phyloP scores from a whole-genome alignment of 2,329 filamentous ascomycete genomes.

The Akanthomyces muscarius region DNA sequence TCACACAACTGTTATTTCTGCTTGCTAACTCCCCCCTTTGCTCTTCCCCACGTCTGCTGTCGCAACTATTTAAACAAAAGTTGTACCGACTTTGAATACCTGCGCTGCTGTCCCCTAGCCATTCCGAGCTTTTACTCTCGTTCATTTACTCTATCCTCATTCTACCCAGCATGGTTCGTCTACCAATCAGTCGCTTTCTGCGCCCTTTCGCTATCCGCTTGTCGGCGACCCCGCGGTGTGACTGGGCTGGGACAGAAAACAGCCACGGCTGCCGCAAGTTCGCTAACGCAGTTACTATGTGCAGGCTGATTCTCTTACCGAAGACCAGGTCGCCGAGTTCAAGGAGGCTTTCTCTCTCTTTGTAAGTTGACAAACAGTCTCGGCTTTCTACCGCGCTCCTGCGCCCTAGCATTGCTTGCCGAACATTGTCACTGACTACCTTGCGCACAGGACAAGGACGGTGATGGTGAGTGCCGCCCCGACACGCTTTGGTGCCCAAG shows the following conservation, averaged over 20 bases:
- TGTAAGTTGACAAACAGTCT: slow-evolving; percentile 57
- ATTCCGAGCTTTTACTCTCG: neutral
- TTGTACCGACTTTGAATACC: neutral
- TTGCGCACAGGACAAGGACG: slow-evolving; percentile 72
- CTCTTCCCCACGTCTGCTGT: slow-evolving; percentile 14
- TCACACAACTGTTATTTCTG: slow-evolving; percentile 17
- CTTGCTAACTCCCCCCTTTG: slow-evolving; percentile 10
- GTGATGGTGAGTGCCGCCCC: slow-evolving; percentile 69
- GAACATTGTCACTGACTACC: slow-evolving; percentile 24
- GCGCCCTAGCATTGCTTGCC: neutral
- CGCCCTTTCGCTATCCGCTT: neutral
- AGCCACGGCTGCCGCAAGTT: slow-evolving; percentile 3
- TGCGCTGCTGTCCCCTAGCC: neutral
- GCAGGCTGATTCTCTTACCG: slow-evolving; percentile 95
- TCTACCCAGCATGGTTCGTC: slow-evolving; percentile 14
- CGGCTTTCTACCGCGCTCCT: slow-evolving; percentile 3
- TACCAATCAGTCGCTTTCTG: neutral
- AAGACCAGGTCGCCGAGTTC: slow-evolving; percentile 99
- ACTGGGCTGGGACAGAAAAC: slow-evolving; percentile 25
- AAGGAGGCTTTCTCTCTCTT: slow-evolving; percentile 99
- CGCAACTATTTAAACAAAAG: slow-evolving; percentile 4
- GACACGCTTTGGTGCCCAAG: neutral
- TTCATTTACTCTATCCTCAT: slow-evolving; percentile 4
- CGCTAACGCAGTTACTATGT: slow-evolving; percentile 25
- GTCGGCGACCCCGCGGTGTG: slow-evolving; percentile 22